Evolutionary conservation across 83 land plant species (phyloP).

Genomic region (Picea abies): DNA sequence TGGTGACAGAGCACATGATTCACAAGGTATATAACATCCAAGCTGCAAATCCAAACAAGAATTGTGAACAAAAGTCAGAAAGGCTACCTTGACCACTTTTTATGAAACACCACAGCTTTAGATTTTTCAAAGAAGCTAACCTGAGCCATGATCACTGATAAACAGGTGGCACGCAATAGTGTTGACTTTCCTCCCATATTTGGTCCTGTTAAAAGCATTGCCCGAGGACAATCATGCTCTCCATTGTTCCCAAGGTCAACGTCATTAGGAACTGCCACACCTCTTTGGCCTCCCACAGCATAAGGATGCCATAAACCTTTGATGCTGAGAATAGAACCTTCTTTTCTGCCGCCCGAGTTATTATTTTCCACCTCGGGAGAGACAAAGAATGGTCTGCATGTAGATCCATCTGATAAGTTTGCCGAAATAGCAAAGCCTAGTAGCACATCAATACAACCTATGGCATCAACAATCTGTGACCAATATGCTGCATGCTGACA

Average conservation of each 20-base stretch:
- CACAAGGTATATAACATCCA: slow-evolving; percentile 89
- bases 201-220: slow-evolving; percentile 93
- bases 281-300: slow-evolving; percentile 64
- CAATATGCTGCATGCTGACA: slow-evolving; percentile 50
- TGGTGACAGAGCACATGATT: slow-evolving; percentile 67
- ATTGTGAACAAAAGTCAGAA: not conserved
- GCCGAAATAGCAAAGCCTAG: slow-evolving; percentile 70
- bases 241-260: slow-evolving; percentile 61
- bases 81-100: not conserved
- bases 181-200: slow-evolving; percentile 99
- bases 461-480: slow-evolving; percentile 57
- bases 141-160: slow-evolving; percentile 92
- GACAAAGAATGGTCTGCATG: slow-evolving; percentile 70
- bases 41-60: slow-evolving; percentile 54
- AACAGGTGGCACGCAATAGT: slow-evolving; percentile 83
- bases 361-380: slow-evolving; percentile 14
- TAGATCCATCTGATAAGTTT: slow-evolving; percentile 48
- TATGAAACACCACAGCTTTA: not conserved
- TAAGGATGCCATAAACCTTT: slow-evolving; percentile 97
- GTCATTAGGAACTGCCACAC: slow-evolving; percentile 72
- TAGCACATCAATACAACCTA: slow-evolving; percentile 75
- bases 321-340: slow-evolving; percentile 61
- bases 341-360: slow-evolving; percentile 8
- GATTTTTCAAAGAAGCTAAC: slow-evolving; percentile 27
- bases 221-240: slow-evolving; percentile 36